Conservation (phyloP, 2,329 filamentous ascomycete genomes). For the Aspergillus sp. region DNA sequence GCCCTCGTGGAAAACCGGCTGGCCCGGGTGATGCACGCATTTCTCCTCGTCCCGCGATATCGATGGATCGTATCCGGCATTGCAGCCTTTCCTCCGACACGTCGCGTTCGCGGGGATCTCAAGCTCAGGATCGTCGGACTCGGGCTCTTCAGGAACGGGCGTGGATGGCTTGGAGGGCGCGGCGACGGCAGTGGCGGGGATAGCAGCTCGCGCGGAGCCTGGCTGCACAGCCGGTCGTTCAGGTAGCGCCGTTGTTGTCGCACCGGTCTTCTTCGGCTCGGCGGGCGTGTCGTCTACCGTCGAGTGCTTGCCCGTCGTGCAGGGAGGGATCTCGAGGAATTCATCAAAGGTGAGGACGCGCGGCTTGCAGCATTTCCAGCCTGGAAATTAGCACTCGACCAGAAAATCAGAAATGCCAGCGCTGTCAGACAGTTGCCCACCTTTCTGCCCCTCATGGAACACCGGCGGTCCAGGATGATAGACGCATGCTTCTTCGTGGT, state of each 20-base stretch:
- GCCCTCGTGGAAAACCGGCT: slow-evolving; percentile 91
- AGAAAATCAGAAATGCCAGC: neutral
- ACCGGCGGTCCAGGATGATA: slow-evolving; percentile 91
- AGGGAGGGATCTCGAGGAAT: slow-evolving; percentile 85
- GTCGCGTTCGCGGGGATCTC: slow-evolving; percentile 63
- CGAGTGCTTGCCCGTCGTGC: slow-evolving; percentile 86
- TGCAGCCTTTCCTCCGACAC: slow-evolving; percentile 72
- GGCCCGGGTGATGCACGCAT: slow-evolving; percentile 82
- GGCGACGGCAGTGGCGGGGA: slow-evolving; percentile 22
- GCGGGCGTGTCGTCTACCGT: slow-evolving; percentile 66
- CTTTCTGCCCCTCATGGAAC: slow-evolving; percentile 98
- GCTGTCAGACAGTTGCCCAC: slow-evolving; percentile 42
- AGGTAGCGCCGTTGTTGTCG: too few relatives aligned
- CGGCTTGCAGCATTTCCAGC: slow-evolving; percentile 98
- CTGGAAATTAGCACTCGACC: slow-evolving; percentile 37
- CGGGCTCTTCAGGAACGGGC: slow-evolving; percentile 54
- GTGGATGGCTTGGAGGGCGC: slow-evolving; percentile 20
- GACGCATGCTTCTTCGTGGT: slow-evolving; percentile 71
- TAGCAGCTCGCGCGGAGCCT: slow-evolving; percentile 13
- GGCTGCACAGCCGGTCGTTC: slow-evolving; percentile 14
- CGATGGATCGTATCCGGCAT: slow-evolving; percentile 52
- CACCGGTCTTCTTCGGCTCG: slow-evolving; percentile 29
- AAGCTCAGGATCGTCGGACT: slow-evolving; percentile 72
- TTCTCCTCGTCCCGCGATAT: slow-evolving; percentile 57
- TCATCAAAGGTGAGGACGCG: slow-evolving; percentile 96